These are phyloP conservation scores for Penicillium egyptiacum DNA, from an alignment of 495 filamentous ascomycete genomes.

Conservation along the genomic window DNA sequence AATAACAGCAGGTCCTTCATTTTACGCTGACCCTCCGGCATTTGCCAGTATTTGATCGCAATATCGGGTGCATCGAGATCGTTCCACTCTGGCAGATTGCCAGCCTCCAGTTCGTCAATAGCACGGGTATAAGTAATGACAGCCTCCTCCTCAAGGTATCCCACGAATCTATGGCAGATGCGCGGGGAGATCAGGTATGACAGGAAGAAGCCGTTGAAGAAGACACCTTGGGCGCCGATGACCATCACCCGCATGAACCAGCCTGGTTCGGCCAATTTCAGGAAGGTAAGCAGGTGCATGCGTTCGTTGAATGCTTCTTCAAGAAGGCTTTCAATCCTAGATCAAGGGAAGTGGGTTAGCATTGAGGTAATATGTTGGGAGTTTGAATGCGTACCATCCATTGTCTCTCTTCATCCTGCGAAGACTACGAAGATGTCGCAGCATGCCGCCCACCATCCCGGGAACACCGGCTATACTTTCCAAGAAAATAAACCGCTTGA, in stretches of 20 bases:
- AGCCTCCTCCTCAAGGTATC: constrained; percentile 95
- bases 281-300: constrained; percentile 93
- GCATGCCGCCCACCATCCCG: constrained; percentile 94
- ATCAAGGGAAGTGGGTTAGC: background rate
- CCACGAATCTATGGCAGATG: constrained; percentile 93
- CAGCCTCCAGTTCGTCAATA: constrained; percentile 81
- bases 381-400: constrained; percentile 64
- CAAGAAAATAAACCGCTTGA: constrained; percentile 85
- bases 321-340: constrained; percentile 85
- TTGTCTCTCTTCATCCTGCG: constrained; percentile 87
- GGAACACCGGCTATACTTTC: constrained; percentile 94
- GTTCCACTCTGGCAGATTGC: constrained; percentile 79
- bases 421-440: constrained; percentile 81
- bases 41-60: constrained; percentile 86
- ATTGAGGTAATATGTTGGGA: background rate
- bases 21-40: constrained; percentile 78
- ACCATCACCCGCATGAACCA: constrained; percentile 88
- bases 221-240: constrained; percentile 80
- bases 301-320: constrained; percentile 96
- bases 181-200: constrained; percentile 85
- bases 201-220: constrained; percentile 92
- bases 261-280: constrained; percentile 87
- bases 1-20: constrained; percentile 88
- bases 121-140: constrained; percentile 91
- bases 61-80: constrained; percentile 80